These are phyloP conservation scores for Ogataea nonfermentans DNA, from an alignment of 805 yeast species.

Conservation along the genomic window DNA sequence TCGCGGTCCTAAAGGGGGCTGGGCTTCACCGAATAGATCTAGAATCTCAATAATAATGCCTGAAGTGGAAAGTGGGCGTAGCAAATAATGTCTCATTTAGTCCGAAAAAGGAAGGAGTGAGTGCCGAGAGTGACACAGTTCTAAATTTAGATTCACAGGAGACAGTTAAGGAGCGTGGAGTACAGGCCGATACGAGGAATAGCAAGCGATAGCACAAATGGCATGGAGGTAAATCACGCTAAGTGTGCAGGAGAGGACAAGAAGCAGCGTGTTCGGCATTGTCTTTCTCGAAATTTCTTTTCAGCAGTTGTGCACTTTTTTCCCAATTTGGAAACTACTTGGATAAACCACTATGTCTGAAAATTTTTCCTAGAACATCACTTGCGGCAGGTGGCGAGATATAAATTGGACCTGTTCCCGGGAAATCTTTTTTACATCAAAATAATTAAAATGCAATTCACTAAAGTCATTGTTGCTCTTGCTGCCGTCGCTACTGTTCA, in stretches of 20 bases:
- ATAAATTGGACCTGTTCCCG: conserved; percentile 11
- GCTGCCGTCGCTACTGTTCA: conserved; percentile 69
- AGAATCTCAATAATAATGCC: conserved; percentile 2
- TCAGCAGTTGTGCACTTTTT: background rate
- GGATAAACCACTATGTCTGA: conserved; percentile 7
- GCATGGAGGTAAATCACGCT: too few species aligned
- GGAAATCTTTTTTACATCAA: conserved; percentile 1
- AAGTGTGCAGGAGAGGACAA: background rate
- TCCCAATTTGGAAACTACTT: conserved; percentile 4
- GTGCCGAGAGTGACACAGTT: conserved; percentile 1
- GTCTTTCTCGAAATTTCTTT: conserved; percentile 5
- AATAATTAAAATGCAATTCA: conserved; percentile 61
- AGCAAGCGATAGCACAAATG: too few species aligned
- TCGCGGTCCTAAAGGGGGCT: conserved; percentile 6
- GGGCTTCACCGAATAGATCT: background rate
- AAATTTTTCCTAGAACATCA: conserved; percentile 7
- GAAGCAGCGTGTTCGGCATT: conserved; percentile 2
- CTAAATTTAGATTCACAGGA: background rate
- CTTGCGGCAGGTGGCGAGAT: conserved; percentile 8
- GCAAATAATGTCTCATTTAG: background rate
- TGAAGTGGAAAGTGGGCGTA: too few species aligned
- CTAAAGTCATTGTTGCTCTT: conserved; percentile 62
- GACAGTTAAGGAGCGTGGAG: too few species aligned
- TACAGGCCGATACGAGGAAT: too few species aligned
- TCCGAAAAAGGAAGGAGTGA: conserved; percentile 2